Base-by-base conservation (phyloP, 1,284 basidiomycete species). In the Apiotrichum akiyoshidainum region DNA sequence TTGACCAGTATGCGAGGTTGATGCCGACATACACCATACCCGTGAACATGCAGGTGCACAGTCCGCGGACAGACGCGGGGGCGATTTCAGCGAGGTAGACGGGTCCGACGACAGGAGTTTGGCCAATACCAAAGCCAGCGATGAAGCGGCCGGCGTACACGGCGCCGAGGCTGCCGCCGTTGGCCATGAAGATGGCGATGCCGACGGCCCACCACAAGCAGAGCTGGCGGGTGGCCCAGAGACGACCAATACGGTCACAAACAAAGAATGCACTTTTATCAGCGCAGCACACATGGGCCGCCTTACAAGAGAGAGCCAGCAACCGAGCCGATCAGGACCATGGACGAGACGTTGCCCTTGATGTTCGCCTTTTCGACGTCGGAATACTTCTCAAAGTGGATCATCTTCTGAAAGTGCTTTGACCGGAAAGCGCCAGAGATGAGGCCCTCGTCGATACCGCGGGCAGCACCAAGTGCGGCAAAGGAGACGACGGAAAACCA, bases 1-100 rank as follows among this genome's bases (percentile, higher is more conserved):
- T 61, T 51, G 66, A 35, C 52, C 51, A 48, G 35, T 62, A 63
- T 26, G 66, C 63, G 10, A 59, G 52, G 31, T 34, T 40, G 42
- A 59, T 55, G 12, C 57, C 57, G n/a, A 59, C 13, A 52, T 59
- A 55, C 16, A 54, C 52, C 33, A 41, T 54, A 19, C 52, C 57
- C 2, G 57, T 54, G 44, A 59, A 55, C 19, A 59, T 37, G 14
- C 57, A 59, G 19, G 57, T 54, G 52, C 57, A 58, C 10, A 58
- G 52, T 7, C 57, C 57, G 19, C 57, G 57, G 14, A 59, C 48
- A 1, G 42, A 46, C 0, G 52, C 52, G 0, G 57, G 57, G 1
- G 57, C 47, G 21, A 59, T 59, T 19, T 59, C 57, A 13, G 57
- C 52, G 42, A 59, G 47, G 53, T 59, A 59, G 16, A 59, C 52